These are phyloP conservation scores for Colletotrichum graminicola DNA, from an alignment of 2,329 filamentous ascomycete genomes.

Conservation along the genomic window DNA sequence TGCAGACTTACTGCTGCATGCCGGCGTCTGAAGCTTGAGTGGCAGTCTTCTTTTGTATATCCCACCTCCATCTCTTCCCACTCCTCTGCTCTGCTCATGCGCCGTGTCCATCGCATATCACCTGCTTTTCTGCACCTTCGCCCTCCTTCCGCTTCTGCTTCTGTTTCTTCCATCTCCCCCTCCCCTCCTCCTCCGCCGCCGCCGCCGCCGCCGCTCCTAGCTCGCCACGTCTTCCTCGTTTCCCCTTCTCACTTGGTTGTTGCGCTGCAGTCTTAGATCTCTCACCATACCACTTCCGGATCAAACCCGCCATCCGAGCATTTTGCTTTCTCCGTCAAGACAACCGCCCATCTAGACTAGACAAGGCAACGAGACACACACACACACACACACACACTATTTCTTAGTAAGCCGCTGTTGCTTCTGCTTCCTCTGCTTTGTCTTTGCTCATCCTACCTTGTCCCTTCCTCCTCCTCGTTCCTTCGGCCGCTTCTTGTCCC, in stretches of 20 bases:
- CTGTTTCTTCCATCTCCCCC: not conserved
- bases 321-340: slow-evolving; percentile 7
- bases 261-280: slow-evolving; percentile 6
- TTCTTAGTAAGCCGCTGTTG: slow-evolving; percentile 29
- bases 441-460: slow-evolving; percentile 23
- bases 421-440: slow-evolving; percentile 18
- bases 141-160: not conserved
- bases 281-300: slow-evolving; percentile 36
- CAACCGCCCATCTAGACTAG: not conserved
- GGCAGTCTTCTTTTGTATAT: not conserved
- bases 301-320: slow-evolving; percentile 23
- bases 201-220: not conserved
- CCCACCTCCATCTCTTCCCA: not conserved
- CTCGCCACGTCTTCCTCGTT: not conserved
- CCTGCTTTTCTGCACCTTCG: slow-evolving; percentile 10
- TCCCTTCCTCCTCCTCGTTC: not conserved
- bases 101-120: slow-evolving; percentile 1
- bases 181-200: not conserved
- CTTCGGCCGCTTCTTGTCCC: slow-evolving; percentile 9
- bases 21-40: slow-evolving; percentile 18
- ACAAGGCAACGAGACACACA: slow-evolving; percentile 14
- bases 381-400: not conserved
- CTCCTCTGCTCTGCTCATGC: not conserved
- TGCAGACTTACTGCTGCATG: slow-evolving; percentile 22
- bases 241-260: not conserved